phyloP scores from a whole-genome alignment of 2,329 filamentous ascomycete species.

The Penicillium sp. region DNA sequence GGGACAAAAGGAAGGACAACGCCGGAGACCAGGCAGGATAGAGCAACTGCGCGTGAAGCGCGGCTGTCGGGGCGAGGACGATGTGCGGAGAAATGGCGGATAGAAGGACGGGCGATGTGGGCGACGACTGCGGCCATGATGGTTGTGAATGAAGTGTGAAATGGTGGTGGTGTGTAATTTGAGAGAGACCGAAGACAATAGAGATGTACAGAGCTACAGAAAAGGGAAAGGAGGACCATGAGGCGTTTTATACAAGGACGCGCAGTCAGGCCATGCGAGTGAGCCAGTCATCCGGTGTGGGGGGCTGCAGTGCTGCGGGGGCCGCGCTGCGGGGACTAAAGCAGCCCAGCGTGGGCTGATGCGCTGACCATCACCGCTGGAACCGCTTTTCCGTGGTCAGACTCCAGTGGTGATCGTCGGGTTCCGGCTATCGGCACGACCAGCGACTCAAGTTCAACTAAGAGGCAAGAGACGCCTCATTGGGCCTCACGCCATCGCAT shows the following conservation, averaged over 20 bases:
- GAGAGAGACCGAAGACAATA: background rate
- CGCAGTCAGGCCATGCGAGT: conserved; percentile 20
- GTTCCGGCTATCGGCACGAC: conserved; percentile 9
- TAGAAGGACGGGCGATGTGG: conserved; percentile 34
- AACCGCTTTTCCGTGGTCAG: conserved; percentile 15
- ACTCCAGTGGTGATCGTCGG: conserved; percentile 1
- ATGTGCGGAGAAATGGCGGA: conserved; percentile 47
- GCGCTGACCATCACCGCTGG: conserved; percentile 15
- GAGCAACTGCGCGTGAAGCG: conserved; percentile 40
- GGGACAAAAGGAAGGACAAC: conserved; percentile 48
- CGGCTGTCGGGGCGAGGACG: conserved; percentile 41
- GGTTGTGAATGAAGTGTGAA: background rate
- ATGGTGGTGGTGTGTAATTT: background rate
- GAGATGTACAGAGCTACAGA: background rate
- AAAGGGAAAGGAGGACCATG: background rate
- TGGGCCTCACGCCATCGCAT: conserved; percentile 23
- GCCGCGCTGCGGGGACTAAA: conserved; percentile 17
- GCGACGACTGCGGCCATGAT: conserved; percentile 20
- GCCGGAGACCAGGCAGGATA: conserved; percentile 42
- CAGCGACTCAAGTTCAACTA: background rate
- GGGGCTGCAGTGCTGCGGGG: conserved; percentile 14
- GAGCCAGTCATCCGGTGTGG: conserved; percentile 19
- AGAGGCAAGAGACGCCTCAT: background rate
- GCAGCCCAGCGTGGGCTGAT: background rate
- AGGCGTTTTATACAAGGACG: conserved; percentile 10